These are phyloP conservation scores for Noccaea caerulescens DNA, from an alignment of 345 rosid genomes.

Conservation along the genomic window DNA sequence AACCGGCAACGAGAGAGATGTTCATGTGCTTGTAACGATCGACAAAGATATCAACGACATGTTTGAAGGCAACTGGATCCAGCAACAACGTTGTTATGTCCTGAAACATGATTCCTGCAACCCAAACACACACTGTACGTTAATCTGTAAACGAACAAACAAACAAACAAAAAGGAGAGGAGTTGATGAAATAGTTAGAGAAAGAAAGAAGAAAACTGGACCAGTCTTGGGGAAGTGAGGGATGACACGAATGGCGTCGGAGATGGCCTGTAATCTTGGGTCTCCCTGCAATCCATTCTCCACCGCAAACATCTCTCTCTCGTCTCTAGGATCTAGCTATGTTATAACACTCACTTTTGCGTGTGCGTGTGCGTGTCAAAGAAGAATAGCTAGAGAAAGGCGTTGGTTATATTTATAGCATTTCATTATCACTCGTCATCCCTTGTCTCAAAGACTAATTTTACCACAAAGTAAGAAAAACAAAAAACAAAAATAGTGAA, in stretches of 20 bases:
- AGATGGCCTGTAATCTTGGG: constrained; percentile 44
- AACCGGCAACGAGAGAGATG: constrained; percentile 95
- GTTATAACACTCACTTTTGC: too few species aligned
- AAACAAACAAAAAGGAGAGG: background rate
- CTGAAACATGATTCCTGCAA: constrained; percentile 92
- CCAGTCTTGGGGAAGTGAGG: constrained; percentile 49
- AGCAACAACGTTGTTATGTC: constrained; percentile 88
- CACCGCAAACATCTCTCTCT: constrained; percentile 44
- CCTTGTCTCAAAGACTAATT: background rate
- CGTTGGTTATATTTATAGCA: constrained; percentile 28
- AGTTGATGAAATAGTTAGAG: background rate
- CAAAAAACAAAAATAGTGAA: background rate
- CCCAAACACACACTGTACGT: background rate
- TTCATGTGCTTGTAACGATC: constrained; percentile 90
- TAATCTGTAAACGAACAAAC: background rate
- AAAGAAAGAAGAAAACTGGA: background rate
- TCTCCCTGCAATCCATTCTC: constrained; percentile 48
- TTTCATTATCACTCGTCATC: background rate
- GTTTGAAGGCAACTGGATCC: constrained; percentile 85
- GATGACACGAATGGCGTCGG: constrained; percentile 48
- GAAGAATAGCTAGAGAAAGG: constrained; percentile 20
- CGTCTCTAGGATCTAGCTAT: too few species aligned
- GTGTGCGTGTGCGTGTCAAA: background rate
- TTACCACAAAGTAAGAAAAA: background rate
- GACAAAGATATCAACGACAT: constrained; percentile 88